phyloP scores from a whole-genome alignment of 139 green algal species.

The Tetraselmis chui region DNA sequence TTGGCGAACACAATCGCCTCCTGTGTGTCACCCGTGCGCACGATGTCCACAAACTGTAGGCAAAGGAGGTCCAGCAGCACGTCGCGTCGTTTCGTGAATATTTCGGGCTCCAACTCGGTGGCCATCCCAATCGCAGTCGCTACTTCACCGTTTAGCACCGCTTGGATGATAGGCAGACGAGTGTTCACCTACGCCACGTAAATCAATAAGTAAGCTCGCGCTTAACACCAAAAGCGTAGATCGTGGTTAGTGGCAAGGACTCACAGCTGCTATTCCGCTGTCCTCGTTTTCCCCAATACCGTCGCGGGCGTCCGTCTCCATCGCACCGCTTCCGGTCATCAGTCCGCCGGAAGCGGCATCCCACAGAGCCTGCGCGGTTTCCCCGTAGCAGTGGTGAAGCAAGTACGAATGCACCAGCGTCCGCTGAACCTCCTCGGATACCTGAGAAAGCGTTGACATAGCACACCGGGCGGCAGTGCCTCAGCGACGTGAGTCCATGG shows the following conservation, averaged over 20 bases:
- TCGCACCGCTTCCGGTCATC: too few relatives aligned
- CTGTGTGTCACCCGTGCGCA: neutral
- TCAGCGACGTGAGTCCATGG: too few relatives aligned
- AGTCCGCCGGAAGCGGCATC: too few relatives aligned
- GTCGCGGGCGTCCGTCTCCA: neutral
- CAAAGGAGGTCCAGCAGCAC: neutral
- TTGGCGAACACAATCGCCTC: neutral
- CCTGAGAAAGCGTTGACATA: too few relatives aligned
- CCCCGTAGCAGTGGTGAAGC: neutral
- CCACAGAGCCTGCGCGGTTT: neutral
- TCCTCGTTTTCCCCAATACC: too few relatives aligned
- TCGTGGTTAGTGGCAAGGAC: neutral
- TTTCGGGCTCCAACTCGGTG: neutral
- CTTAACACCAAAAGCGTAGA: neutral
- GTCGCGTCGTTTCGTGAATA: neutral
- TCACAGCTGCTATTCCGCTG: neutral
- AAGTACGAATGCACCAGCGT: neutral
- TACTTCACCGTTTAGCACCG: neutral
- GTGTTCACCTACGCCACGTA: neutral
- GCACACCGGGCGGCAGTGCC: too few relatives aligned
- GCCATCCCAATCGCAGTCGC: neutral
- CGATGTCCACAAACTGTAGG: neutral
- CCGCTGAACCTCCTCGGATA: neutral
- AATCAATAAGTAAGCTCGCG: neutral
- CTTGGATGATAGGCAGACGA: neutral